Base-by-base conservation (phyloP, 345 rosid species). In the Populus tremula region DNA sequence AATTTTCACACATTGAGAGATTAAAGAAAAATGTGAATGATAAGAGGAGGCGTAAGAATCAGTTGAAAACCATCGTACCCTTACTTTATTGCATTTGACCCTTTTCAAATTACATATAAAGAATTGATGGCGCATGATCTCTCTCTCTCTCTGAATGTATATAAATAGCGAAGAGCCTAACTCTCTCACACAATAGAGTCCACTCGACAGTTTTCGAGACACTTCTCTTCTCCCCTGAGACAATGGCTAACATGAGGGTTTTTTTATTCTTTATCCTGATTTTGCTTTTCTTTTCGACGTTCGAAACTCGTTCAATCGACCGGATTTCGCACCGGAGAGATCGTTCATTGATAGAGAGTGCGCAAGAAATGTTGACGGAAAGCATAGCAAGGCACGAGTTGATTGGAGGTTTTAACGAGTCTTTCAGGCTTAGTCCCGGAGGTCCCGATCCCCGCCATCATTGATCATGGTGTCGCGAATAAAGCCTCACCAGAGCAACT, bases 391-490 rank as follows among this genome's bases (percentile, higher is more conserved):
- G 87, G 77, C 84, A 85, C 13, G 70, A 82, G 41, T 17, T 53
- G n/a, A 53, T 20, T 18, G 64, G 27, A 49, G 56, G 5, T 25
- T 62, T 50, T 89, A 87, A 45, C 31, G 76, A 82, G 64, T 71
- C 94, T 62, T 79, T 75, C 53, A 66, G 91, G 66, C 74, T 80
- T 0, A 89, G 91, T 76, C 96, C 93, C 8, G 96, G 96, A 16
- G 92, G 96, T 59, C 92, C 91, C 16, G 90, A 90, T 75, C 91
- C 89, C 25, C 87, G 82, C 54, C 96, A 92, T 75, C 91, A 90
- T 76, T 86, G 79, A 33, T 39, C 39, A 20, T n/a, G n/a, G n/a
- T 20, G 23, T 6, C 59, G 5, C n/a, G 1, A 18, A 11, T n/a
- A 20, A 53, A 53, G 59, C 59, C 18, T 6, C 45, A 35, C 36